Evolutionary conservation across 306 rosid genomes (phyloP), one percentile per base, ranked within the genome.

Genomic region (Ziziphus jujuba): DNA sequence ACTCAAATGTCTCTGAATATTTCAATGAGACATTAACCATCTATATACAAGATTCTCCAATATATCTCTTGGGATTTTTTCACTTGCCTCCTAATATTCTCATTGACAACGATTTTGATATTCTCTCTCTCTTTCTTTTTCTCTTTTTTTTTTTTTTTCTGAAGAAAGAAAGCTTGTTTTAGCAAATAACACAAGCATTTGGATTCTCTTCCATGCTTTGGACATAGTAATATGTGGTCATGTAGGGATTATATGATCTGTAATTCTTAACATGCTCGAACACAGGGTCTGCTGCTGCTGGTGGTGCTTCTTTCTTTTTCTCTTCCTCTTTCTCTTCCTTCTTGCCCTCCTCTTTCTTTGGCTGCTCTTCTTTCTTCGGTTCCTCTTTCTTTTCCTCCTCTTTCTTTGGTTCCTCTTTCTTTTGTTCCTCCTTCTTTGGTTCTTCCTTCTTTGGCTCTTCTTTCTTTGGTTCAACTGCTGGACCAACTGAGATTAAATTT

Each of bases 121-220:
- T 70, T 59, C 70, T 62, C 72, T 65, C 73, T 44, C 13, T 55
- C 64, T 25, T 66, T 17, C 1, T 16, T 50, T 50, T 16, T 15
- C 9, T 2, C n/a, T n/a, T n/a, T n/a, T n/a, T n/a, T n/a, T n/a
- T n/a, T n/a, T n/a, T n/a, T n/a, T 50, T 16, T 15, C 9, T 2
- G 55, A 50, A 19, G 2, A 40, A 40, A 40, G 9, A 12, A 40
- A 40, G 45, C 45, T 12, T 40, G 12, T 40, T 20, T 79, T 57
- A 92, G 54, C 61, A 87, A 80, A 93, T 86, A 55, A 67, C 91
- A 76, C 99, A 93, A 11, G 87, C 87, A 79, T 85, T 93, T 40
- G 99, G 99, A 69, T 90, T 90, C 82, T 93, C 99, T 71, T 93
- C 99, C 71, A 90, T 84, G 85, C 96, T 87, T 19, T 89, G 99